phyloP scores from a whole-genome alignment of 306 rosid species.

The Glycine latifolia region DNA sequence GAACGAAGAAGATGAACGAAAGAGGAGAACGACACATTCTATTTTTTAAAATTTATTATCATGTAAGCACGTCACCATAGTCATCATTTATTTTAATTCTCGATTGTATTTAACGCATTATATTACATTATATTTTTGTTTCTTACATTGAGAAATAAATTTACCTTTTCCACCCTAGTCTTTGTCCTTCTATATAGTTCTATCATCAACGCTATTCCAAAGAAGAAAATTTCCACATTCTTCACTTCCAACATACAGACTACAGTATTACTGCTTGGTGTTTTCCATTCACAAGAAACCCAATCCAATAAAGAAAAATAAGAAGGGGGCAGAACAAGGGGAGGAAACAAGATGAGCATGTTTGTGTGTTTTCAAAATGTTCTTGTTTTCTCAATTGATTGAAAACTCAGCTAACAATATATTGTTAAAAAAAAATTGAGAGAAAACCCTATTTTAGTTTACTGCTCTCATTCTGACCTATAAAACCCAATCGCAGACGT shows the following conservation, averaged over 20 bases:
- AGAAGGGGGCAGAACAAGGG: neutral
- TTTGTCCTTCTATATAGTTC: too few relatives aligned
- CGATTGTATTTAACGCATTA: too few relatives aligned
- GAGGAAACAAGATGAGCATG: neutral
- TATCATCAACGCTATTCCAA: too few relatives aligned
- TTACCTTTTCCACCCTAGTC: too few relatives aligned
- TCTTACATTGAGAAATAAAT: too few relatives aligned
- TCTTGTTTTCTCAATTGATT: neutral
- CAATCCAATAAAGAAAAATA: neutral
- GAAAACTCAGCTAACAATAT: neutral
- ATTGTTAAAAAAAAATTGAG: neutral
- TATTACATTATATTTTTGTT: too few relatives aligned
- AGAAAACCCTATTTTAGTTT: neutral
- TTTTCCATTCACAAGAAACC: neutral
- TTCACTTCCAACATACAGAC: neutral
- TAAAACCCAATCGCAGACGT: conserved; percentile 55
- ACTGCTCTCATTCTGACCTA: neutral
- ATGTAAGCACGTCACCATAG: too few relatives aligned
- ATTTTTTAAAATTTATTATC: too few relatives aligned
- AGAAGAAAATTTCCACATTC: neutral
- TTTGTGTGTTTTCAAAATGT: conserved; percentile 32
- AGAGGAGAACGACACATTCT: too few relatives aligned
- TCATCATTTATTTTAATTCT: too few relatives aligned
- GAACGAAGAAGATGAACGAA: too few relatives aligned
- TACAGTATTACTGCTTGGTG: neutral